Evolutionary conservation across 2,329 filamentous ascomycete species (phyloP).

Genomic region (Emmonsia crescens): DNA sequence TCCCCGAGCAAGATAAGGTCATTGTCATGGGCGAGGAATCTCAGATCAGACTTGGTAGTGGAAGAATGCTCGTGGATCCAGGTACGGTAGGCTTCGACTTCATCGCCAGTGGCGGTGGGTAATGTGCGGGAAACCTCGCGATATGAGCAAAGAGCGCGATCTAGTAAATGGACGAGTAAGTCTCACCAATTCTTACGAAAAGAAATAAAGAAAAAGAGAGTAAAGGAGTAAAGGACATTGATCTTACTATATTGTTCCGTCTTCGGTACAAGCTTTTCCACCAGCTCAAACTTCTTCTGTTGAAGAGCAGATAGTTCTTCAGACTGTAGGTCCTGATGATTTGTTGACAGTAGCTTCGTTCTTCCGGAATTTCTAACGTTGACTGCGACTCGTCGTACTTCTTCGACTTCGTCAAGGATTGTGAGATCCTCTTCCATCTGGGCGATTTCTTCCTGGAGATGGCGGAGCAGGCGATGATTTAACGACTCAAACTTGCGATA

Average conservation of each 20-base stretch:
- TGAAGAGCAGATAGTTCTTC: constrained; percentile 45
- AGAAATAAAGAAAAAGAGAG: not conserved
- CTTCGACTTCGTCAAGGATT: constrained; percentile 52
- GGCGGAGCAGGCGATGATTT: constrained; percentile 70
- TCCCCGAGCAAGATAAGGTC: constrained; percentile 33
- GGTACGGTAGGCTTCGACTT: constrained; percentile 41
- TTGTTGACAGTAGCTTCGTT: constrained; percentile 29
- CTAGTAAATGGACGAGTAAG: constrained; percentile 13
- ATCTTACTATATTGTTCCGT: constrained; percentile 51
- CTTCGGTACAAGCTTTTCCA: constrained; percentile 47
- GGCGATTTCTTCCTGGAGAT: constrained; percentile 74
- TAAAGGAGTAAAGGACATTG: not conserved
- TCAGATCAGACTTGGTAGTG: constrained; percentile 40
- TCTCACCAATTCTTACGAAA: constrained; percentile 2
- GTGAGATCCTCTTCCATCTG: constrained; percentile 71
- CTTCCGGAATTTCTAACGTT: constrained; percentile 20
- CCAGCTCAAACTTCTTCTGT: constrained; percentile 42
- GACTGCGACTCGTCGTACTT: constrained; percentile 24
- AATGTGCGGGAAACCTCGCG: constrained; percentile 37
- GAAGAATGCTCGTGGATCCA: constrained; percentile 45
- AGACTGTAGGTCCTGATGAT: constrained; percentile 34
- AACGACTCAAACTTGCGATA: constrained; percentile 75
- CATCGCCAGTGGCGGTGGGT: constrained; percentile 34
- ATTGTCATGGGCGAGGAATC: constrained; percentile 41
- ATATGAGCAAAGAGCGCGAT: constrained; percentile 36